Evolutionary conservation across 2,329 filamentous ascomycete species (phyloP), one percentile per base, ranked within the genome.

Genomic region (Exophiala aquamarina): DNA sequence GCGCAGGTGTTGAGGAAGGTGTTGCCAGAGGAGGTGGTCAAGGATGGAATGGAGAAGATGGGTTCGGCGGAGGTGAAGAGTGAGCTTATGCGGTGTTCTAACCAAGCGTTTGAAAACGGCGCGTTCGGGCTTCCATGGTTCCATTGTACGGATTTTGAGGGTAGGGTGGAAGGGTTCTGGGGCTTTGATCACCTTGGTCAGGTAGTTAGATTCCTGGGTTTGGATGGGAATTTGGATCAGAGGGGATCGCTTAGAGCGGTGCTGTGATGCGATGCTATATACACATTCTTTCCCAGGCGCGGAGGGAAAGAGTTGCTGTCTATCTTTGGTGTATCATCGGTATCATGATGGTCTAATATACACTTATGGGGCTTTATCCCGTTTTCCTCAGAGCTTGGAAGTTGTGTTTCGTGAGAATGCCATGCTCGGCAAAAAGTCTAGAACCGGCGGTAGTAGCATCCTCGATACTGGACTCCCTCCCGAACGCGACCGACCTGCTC

Each of bases 71-170:
- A 49, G 21, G 54, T 53, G 36, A 82, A 82, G 64, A 63, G 67
- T 14, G 49, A 59, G 21, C 57, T 83, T 56, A 58, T 52, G 4
- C 64, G 64, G 18, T 80, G 79, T 48, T 81, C 77, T 1, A 69
- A 79, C 11, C 54, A 61, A 41, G 76, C 78, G 1, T 67, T 82
- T 18, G 63, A 66, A 18, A 69, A 74, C 18, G 81, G 78, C 1
- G 77, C 77, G 1, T 84, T 84, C 67, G 81, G 81, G 2, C 58
- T 83, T 43, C 81, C 81, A 2, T 84, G 77, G 74, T 78, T 81
- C 58, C 65, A 69, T 62, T 80, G 77, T 43, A 78, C 72, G 39
- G 79, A 82, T 61, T 41, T 62, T 5, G 65, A 76, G 41, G 79
- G 79, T 0, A 63, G 76, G 58, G 78, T 62, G 29, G 77, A 82